Base-by-base conservation (phyloP, 208 protist species). In the Kentomonas sorsogonicus region DNA sequence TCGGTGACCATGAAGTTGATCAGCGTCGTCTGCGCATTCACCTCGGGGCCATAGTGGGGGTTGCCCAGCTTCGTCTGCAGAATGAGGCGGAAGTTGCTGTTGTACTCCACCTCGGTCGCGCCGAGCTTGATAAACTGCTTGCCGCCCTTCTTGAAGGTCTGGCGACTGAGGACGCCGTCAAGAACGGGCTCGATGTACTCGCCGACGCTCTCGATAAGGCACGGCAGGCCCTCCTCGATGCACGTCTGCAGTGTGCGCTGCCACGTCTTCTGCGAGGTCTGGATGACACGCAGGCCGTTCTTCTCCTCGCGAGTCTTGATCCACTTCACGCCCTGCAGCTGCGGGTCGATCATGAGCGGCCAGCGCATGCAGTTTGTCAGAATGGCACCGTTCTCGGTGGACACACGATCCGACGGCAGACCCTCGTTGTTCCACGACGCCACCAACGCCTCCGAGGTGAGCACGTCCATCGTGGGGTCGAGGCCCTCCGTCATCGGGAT, bases 1-100 rank as follows among this genome's bases (percentile, higher is more conserved):
- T 97, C 88, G 9, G 97, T 99, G 44, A 99, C 97, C 79, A 97
- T 99, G 72, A 99, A 99, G 84, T 99, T 99, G 74, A 99, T 98
- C 25, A 99, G 65, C 5, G 98, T 99, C 27, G 94, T 97, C 78
- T 99, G 96, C 10, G 97, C 97, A 69, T 98, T 97, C 51, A 99
- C 95, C 79, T 99, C 98, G n/a, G 98, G 97, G 39, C 96, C 93
- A 80, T 99, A 99, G 66, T 98, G 96, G n/a, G 98, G 98, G 66
- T 99, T 99, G 38, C 92, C 81, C 43, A 99, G 77, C 76, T 99
- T 99, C 20, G 98, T 99, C 81, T 99, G 97, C 43, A 99, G 73
- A 63, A 97, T 97, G 23, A 99, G 79, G 34, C 87, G 83, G 84
- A 99, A 99, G 23, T 98, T 97, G 23, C 57, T 38, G 66, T 99